These are phyloP conservation scores for Xylariaceae sp. DNA, from an alignment of 2,329 filamentous ascomycete genomes.

Conservation along the genomic window DNA sequence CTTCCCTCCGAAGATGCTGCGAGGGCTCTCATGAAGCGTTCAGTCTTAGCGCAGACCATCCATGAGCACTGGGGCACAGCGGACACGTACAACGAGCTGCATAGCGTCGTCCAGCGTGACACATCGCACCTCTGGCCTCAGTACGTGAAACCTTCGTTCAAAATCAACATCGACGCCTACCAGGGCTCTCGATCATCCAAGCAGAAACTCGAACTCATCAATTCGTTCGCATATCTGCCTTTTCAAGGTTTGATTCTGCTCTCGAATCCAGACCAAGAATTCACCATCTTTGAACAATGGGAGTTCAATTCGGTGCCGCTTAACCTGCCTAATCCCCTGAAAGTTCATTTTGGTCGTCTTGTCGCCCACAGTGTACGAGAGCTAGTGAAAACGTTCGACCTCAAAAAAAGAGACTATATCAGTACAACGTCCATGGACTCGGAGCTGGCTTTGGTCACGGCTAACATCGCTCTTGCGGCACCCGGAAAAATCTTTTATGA, in stretches of 20 bases:
- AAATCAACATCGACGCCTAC: slow-evolving; percentile 83
- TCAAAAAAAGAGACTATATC: slow-evolving; percentile 94
- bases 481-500: slow-evolving; percentile 90
- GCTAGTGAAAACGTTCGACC: slow-evolving; percentile 72
- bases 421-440: slow-evolving; percentile 97
- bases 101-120: slow-evolving; percentile 61
- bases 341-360: slow-evolving; percentile 72
- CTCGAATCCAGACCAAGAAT: slow-evolving; percentile 71
- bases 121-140: slow-evolving; percentile 67
- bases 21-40: slow-evolving; percentile 68
- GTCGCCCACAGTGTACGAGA: slow-evolving; percentile 69
- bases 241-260: slow-evolving; percentile 81
- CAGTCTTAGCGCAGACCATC: slow-evolving; percentile 80
- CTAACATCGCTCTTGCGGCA: slow-evolving; percentile 82
- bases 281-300: slow-evolving; percentile 85
- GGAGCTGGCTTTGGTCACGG: slow-evolving; percentile 86
- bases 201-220: slow-evolving; percentile 74
- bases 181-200: slow-evolving; percentile 68
- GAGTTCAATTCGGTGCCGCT: slow-evolving; percentile 54
- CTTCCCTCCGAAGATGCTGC: slow-evolving; percentile 69
- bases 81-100: slow-evolving; percentile 66
- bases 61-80: slow-evolving; percentile 89
- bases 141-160: slow-evolving; percentile 72
- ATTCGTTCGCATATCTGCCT: slow-evolving; percentile 76
- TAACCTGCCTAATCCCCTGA: slow-evolving; percentile 56